These are phyloP conservation scores for Pythium vanterpoolii DNA, from an alignment of 352 stramenopile species.

Conservation along the genomic window DNA sequence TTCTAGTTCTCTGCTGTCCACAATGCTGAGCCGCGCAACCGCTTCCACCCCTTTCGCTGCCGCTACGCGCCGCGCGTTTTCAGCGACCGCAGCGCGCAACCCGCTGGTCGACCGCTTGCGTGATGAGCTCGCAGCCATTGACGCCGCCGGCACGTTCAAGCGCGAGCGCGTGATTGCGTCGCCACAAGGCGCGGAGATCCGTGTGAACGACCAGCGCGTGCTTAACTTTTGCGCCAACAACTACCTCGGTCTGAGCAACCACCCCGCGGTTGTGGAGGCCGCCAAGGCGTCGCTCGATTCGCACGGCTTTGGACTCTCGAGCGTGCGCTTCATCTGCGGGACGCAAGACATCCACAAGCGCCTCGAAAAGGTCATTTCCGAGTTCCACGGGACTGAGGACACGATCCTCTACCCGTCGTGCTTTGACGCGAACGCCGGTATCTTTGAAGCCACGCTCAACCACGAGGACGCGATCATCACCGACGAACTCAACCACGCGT, in stretches of 20 bases:
- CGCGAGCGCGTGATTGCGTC: slow-evolving; percentile 90
- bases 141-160: slow-evolving; percentile 82
- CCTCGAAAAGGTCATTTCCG: slow-evolving; percentile 84
- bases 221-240: slow-evolving; percentile 96
- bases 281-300: slow-evolving; percentile 80
- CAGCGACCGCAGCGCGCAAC: slow-evolving; percentile 48
- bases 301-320: slow-evolving; percentile 90
- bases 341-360: slow-evolving; percentile 94
- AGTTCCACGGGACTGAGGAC: slow-evolving; percentile 94
- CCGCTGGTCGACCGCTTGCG: slow-evolving; percentile 71
- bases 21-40: slow-evolving; percentile 3
- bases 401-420: slow-evolving; percentile 93
- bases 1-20: neutral
- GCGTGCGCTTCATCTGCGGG: slow-evolving; percentile 93
- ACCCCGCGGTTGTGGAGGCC: slow-evolving; percentile 80
- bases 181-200: slow-evolving; percentile 76
- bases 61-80: slow-evolving; percentile 10
- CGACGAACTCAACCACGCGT: slow-evolving; percentile 92
- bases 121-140: slow-evolving; percentile 66
- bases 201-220: slow-evolving; percentile 65
- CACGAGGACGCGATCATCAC: slow-evolving; percentile 92
- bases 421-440: slow-evolving; percentile 93
- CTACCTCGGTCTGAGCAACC: slow-evolving; percentile 91
- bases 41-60: neutral
- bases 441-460: slow-evolving; percentile 89